Evolutionary conservation across 257 asterid genomes (phyloP).

Genomic region (Salvia splendens): DNA sequence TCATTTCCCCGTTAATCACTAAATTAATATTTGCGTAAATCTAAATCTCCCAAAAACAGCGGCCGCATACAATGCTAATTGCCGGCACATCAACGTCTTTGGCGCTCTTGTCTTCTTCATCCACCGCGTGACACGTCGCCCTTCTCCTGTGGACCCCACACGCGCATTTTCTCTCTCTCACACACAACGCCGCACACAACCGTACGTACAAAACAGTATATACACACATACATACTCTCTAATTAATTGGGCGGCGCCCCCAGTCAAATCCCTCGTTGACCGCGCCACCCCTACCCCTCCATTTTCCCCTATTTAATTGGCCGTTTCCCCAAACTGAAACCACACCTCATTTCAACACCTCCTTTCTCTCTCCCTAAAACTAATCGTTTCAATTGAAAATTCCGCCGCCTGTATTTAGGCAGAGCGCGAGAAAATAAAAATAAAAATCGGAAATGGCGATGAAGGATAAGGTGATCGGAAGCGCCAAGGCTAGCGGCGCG

Average conservation of each 20-base stretch:
- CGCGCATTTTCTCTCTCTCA: neutral
- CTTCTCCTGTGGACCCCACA: constrained; percentile 29
- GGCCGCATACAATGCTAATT: constrained; percentile 41
- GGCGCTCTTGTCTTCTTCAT: constrained; percentile 35
- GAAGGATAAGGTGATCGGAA: constrained; percentile 48
- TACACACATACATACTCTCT: constrained; percentile 19
- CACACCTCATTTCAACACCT: neutral
- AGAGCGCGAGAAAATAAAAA: too few relatives aligned
- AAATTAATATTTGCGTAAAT: neutral
- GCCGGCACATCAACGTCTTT: constrained; percentile 57
- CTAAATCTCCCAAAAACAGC: constrained; percentile 32
- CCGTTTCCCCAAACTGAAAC: neutral
- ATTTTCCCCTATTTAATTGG: constrained; percentile 28
- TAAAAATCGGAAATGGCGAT: constrained; percentile 44
- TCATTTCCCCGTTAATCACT: too few relatives aligned
- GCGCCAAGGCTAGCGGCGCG: constrained; percentile 36
- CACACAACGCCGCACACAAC: constrained; percentile 1
- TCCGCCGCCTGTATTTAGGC: too few relatives aligned
- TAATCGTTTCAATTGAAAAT: too few relatives aligned
- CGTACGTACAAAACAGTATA: neutral
- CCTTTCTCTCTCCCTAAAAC: neutral
- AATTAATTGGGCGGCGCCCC: constrained; percentile 66
- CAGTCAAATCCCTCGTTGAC: constrained; percentile 82
- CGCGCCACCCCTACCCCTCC: constrained; percentile 29
- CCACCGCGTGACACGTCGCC: constrained; percentile 57